Evolutionary conservation across 371 early-diverging fungal species (phyloP).

Genomic region (Rhizopus arrhizus): DNA sequence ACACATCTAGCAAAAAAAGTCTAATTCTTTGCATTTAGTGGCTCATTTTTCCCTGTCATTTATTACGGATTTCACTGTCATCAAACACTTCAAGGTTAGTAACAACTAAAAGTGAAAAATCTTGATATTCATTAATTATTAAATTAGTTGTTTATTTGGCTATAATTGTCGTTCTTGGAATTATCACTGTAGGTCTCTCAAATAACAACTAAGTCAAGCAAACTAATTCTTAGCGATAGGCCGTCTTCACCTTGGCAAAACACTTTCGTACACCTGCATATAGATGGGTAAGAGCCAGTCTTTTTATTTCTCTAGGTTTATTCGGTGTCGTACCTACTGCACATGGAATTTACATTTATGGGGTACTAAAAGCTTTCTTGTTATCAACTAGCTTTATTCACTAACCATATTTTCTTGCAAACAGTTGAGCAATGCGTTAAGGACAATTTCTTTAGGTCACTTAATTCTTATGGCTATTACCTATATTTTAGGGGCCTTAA

Average conservation of each 20-base stretch:
- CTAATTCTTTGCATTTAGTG: constrained; percentile 35
- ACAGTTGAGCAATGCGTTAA: constrained; percentile 45
- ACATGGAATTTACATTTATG: constrained; percentile 71
- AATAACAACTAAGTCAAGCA: not conserved
- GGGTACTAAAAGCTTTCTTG: constrained; percentile 54
- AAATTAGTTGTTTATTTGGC: constrained; percentile 61
- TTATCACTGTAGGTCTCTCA: constrained; percentile 53
- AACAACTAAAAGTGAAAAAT: not conserved
- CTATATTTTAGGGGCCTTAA: constrained; percentile 82
- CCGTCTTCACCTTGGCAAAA: constrained; percentile 58
- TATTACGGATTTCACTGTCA: constrained; percentile 66
- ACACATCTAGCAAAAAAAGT: not conserved
- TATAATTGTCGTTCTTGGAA: constrained; percentile 65
- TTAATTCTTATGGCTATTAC: constrained; percentile 71
- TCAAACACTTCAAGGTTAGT: constrained; percentile 32
- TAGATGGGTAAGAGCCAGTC: constrained; percentile 74
- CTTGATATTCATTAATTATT: not conserved
- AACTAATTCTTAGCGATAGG: constrained; percentile 29
- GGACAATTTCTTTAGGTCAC: constrained; percentile 64
- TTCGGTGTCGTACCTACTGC: constrained; percentile 77
- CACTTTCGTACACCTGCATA: constrained; percentile 76
- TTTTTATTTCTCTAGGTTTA: constrained; percentile 82
- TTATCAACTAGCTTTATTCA: not conserved
- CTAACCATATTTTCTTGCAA: not conserved
- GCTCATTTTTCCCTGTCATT: constrained; percentile 75